These are phyloP conservation scores for Williopsis jadinii DNA, from an alignment of 1,139 yeast genomes.

Conservation along the genomic window DNA sequence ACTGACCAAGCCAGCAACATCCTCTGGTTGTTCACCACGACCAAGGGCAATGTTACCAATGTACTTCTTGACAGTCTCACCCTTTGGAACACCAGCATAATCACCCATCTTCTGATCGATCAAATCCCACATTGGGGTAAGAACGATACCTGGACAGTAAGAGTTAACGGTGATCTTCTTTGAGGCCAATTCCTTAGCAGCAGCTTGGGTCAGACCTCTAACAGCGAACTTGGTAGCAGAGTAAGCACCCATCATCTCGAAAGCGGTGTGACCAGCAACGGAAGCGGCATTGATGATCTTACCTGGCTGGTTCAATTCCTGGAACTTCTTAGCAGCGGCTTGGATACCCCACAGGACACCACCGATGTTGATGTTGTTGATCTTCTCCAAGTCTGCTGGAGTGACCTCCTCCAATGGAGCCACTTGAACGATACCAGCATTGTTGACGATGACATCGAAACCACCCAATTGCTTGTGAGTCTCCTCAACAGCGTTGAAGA, in stretches of 20 bases:
- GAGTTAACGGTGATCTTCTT: conserved; percentile 23
- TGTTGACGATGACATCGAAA: conserved; percentile 27
- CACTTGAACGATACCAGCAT: conserved; percentile 26
- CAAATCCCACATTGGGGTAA: conserved; percentile 26
- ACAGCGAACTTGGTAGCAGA: conserved; percentile 27
- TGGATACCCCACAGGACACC: conserved; percentile 28
- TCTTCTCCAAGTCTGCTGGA: conserved; percentile 17
- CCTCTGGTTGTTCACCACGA: conserved; percentile 22
- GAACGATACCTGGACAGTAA: conserved; percentile 26
- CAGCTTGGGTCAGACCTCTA: conserved; percentile 25
- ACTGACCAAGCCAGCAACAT: conserved; percentile 22
- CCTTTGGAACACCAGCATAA: conserved; percentile 16
- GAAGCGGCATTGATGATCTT: conserved; percentile 27
- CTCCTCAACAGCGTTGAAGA: conserved; percentile 22
- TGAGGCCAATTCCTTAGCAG: conserved; percentile 25
- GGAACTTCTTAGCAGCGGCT: conserved; percentile 26
- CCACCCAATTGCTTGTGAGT: conserved; percentile 22
- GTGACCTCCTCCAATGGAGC: conserved; percentile 21
- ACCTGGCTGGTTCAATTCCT: conserved; percentile 21
- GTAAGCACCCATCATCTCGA: conserved; percentile 20
- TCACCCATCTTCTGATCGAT: conserved; percentile 21
- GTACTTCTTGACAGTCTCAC: conserved; percentile 17
- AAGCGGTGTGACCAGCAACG: conserved; percentile 21
- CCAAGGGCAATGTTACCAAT: conserved; percentile 21
- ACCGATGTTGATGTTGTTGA: conserved; percentile 22